Evolutionary conservation across 2,329 filamentous ascomycete genomes (phyloP).

Genomic region (Penicillium psychrosexuale): DNA sequence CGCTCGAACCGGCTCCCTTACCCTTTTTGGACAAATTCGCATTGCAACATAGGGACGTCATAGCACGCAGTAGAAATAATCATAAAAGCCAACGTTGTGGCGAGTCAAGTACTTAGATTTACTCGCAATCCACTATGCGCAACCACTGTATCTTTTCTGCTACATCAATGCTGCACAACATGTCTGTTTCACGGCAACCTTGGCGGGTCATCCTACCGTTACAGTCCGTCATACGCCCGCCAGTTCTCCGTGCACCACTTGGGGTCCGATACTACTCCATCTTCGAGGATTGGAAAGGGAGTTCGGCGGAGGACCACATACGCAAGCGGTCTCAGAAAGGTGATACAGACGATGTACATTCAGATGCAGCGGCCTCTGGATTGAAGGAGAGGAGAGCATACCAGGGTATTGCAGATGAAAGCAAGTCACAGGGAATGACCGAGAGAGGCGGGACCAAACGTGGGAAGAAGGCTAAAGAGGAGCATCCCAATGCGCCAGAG

Average conservation of each 20-base stretch:
- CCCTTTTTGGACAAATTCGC: neutral
- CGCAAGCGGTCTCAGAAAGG: constrained; percentile 28
- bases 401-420: constrained; percentile 34
- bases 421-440: constrained; percentile 40
- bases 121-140: neutral
- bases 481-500: constrained; percentile 51
- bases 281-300: constrained; percentile 36
- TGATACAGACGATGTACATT: constrained; percentile 36
- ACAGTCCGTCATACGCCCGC: constrained; percentile 14
- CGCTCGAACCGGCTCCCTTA: neutral
- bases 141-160: neutral
- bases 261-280: constrained; percentile 19
- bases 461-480: constrained; percentile 45
- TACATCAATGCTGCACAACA: neutral
- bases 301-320: constrained; percentile 32
- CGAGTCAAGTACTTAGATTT: neutral
- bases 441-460: constrained; percentile 39
- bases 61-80: neutral
- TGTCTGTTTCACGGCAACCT: constrained; percentile 13
- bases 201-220: constrained; percentile 16
- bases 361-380: constrained; percentile 27
- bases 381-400: constrained; percentile 33
- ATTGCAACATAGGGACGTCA: neutral
- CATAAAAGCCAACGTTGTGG: neutral
- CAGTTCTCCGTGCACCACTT: constrained; percentile 5